These are phyloP conservation scores for Vanrija pseudolonga DNA, from an alignment of 1,284 basidiomycete genomes.

Conservation along the genomic window DNA sequence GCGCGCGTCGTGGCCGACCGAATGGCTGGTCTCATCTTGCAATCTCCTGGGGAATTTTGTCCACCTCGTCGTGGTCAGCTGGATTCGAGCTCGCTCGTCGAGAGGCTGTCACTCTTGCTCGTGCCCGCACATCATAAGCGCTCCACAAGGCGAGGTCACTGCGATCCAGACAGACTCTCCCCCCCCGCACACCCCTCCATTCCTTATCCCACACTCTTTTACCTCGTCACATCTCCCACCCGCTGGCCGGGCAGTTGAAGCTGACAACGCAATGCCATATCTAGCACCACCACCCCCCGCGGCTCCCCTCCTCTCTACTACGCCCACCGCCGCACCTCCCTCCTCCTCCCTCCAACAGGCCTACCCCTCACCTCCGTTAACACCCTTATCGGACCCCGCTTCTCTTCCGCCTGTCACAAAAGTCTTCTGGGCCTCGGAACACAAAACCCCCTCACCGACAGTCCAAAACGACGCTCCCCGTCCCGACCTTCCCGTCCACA, in stretches of 20 bases:
- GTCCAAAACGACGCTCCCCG: not conserved
- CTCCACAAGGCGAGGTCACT: not conserved
- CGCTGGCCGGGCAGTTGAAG: not conserved
- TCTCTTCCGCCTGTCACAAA: not conserved
- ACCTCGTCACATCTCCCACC: not conserved
- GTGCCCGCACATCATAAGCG: too few species aligned
- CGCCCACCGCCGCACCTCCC: not conserved
- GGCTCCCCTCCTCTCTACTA: not conserved
- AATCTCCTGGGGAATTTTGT: not conserved
- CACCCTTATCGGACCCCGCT: not conserved
- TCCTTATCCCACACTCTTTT: not conserved
- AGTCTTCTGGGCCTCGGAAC: not conserved
- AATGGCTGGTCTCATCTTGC: too few species aligned
- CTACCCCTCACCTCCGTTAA: not conserved
- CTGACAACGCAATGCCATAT: not conserved
- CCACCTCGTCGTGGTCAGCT: not conserved
- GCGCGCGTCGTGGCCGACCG: not conserved
- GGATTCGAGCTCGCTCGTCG: not conserved
- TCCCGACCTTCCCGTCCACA: not conserved
- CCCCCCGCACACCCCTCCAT: not conserved
- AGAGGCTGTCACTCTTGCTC: too few species aligned
- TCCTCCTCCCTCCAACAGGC: not conserved
- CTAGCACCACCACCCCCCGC: not conserved
- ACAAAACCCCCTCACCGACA: not conserved
- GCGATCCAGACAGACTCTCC: not conserved